Evolutionary conservation across 176 grass and related monocot species (phyloP).

Genomic region (Phyllostachys edulis): DNA sequence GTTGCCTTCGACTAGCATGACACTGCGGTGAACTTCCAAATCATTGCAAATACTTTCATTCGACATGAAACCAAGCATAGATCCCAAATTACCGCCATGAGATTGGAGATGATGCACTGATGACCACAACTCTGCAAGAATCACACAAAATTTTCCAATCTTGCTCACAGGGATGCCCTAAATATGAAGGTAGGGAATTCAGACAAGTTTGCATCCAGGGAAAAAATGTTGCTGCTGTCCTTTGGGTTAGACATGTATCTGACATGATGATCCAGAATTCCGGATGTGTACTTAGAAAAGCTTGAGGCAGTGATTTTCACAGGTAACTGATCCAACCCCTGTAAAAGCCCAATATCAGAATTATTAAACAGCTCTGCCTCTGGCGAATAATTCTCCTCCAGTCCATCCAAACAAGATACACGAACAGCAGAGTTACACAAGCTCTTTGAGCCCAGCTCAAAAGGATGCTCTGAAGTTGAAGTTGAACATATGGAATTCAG

Average conservation of each 20-base stretch:
- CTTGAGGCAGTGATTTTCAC: conserved; percentile 23
- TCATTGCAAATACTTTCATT: conserved; percentile 28
- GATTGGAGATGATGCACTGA: conserved; percentile 26
- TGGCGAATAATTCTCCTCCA: conserved; percentile 10
- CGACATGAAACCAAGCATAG: conserved; percentile 15
- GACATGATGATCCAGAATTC: background rate
- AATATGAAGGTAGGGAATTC: conserved; percentile 30
- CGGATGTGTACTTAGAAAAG: conserved; percentile 14
- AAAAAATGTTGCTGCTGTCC: background rate
- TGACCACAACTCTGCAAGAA: conserved; percentile 30
- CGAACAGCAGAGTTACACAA: conserved; percentile 9
- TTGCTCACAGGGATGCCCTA: conserved; percentile 37
- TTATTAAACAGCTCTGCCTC: conserved; percentile 29
- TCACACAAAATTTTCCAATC: conserved; percentile 10
- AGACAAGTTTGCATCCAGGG: conserved; percentile 12
- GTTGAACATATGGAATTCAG: conserved; percentile 31
- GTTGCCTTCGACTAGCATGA: conserved; percentile 27
- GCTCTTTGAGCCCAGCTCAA: conserved; percentile 7
- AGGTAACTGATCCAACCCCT: conserved; percentile 34
- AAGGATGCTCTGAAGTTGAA: conserved; percentile 31
- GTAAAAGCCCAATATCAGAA: conserved; percentile 24
- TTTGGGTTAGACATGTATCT: conserved; percentile 16
- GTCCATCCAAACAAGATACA: conserved; percentile 37
- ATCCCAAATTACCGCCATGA: conserved; percentile 13
- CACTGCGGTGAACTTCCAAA: conserved; percentile 16